A percentile compares a stretch with the other conserved stretches of the same genome.
phyloP scores from a whole-genome alignment of 1,139 yeast species.

The Trichomonascaceae sp. region DNA sequence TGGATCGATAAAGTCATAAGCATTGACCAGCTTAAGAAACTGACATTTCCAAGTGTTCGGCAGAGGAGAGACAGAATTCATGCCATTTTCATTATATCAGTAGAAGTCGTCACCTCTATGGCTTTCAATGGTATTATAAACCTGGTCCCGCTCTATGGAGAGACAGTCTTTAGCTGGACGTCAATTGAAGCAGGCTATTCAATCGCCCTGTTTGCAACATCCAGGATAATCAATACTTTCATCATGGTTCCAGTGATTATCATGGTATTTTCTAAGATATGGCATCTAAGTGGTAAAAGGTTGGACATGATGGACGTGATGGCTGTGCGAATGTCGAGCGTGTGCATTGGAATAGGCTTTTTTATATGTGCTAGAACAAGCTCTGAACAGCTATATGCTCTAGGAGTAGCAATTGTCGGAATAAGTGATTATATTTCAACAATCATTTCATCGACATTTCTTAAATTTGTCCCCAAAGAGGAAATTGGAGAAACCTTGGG shows the following conservation, averaged over 20 bases:
- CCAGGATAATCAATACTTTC: constrained; percentile 40
- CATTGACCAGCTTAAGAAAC: constrained; percentile 43
- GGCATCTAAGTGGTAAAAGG: constrained; percentile 19
- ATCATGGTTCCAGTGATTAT: constrained; percentile 40
- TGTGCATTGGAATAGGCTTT: constrained; percentile 42
- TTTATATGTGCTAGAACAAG: constrained; percentile 33
- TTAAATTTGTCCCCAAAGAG: constrained; percentile 41
- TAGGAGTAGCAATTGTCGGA: constrained; percentile 32
- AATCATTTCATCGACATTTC: constrained; percentile 42
- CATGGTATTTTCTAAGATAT: constrained; percentile 31
- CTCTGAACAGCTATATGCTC: constrained; percentile 19
- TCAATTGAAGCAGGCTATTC: constrained; percentile 54
- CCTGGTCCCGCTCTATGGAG: constrained; percentile 50
- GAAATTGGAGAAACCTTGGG: constrained; percentile 32
- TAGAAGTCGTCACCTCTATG: constrained; percentile 36
- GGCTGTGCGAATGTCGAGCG: constrained; percentile 36
- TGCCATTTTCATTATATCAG: constrained; percentile 42
- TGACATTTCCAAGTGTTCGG: constrained; percentile 33
- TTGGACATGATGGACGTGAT: constrained; percentile 54
- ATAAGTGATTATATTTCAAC: constrained; percentile 46
- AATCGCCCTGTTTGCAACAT: constrained; percentile 48
- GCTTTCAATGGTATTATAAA: constrained; percentile 36
- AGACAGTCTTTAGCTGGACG: constrained; percentile 53
- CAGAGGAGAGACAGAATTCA: constrained; percentile 22
- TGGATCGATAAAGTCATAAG: constrained; percentile 8